These are phyloP conservation scores for Ceratocystis cacaofunesta DNA, from an alignment of 2,329 filamentous ascomycete species.

Conservation along the genomic window DNA sequence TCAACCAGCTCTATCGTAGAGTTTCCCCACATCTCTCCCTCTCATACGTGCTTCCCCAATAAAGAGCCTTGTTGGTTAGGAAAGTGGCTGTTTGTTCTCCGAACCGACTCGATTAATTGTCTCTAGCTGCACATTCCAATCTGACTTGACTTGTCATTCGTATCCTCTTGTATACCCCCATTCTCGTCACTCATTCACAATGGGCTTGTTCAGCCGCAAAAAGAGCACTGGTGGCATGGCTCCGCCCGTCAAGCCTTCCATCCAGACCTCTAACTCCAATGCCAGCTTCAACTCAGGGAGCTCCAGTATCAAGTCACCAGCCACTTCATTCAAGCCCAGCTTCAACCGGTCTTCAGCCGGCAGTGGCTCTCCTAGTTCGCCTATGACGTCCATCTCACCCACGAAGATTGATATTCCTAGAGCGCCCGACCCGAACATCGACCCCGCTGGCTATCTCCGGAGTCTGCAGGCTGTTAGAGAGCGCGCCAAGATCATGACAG, in stretches of 20 bases:
- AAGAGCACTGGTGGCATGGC: slow-evolving; percentile 8
- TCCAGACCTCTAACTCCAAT: slow-evolving; percentile 33
- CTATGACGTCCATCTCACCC: slow-evolving; percentile 37
- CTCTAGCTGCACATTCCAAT: too few relatives aligned
- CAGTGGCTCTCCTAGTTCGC: slow-evolving; percentile 33
- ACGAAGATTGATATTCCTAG: slow-evolving; percentile 69
- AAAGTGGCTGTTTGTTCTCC: too few relatives aligned
- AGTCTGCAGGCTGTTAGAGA: slow-evolving; percentile 82
- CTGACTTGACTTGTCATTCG: too few relatives aligned
- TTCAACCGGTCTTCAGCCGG: slow-evolving; percentile 37
- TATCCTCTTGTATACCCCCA: too few relatives aligned
- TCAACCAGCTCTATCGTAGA: background rate
- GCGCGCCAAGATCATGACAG: slow-evolving; percentile 54
- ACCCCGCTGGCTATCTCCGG: slow-evolving; percentile 79
- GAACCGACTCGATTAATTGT: too few relatives aligned
- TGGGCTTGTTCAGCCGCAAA: slow-evolving; percentile 18
- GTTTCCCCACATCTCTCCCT: background rate
- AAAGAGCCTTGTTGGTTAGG: background rate
- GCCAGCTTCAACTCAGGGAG: slow-evolving; percentile 37
- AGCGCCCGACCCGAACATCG: slow-evolving; percentile 72
- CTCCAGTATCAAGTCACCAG: slow-evolving; percentile 33
- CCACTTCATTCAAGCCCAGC: slow-evolving; percentile 25
- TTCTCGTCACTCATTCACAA: slow-evolving; percentile 21
- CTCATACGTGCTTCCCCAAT: background rate
- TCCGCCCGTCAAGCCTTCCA: slow-evolving; percentile 22